Evolutionary conservation across 2,329 filamentous ascomycete genomes (phyloP).

Genomic region (Pezicula radicicola): DNA sequence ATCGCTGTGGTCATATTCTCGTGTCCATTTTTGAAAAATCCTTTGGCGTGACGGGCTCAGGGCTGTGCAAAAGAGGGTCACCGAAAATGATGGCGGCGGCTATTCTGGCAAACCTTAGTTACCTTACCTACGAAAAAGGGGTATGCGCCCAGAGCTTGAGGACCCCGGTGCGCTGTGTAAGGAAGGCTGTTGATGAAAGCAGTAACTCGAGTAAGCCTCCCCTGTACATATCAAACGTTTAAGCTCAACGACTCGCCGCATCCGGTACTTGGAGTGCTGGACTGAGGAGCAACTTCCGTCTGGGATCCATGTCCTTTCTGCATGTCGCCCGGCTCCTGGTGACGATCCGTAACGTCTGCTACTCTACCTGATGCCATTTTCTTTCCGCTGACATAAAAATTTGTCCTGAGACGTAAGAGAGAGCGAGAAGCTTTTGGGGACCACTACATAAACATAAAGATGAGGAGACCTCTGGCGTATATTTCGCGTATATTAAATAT

Average conservation of each 20-base stretch:
- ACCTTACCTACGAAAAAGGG: neutral
- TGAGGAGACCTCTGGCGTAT: too few species aligned
- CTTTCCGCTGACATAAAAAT: too few species aligned
- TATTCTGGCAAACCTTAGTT: neutral
- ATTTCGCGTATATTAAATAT: too few species aligned
- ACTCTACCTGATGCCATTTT: neutral
- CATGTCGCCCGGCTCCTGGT: neutral
- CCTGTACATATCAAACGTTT: neutral
- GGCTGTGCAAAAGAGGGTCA: neutral
- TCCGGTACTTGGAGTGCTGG: too few species aligned
- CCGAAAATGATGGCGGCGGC: neutral
- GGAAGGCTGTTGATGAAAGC: neutral
- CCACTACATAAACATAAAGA: too few species aligned
- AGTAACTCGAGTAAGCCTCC: neutral
- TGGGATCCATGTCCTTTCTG: neutral
- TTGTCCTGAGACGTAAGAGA: too few species aligned
- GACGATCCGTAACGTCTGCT: neutral
- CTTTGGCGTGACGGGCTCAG: neutral
- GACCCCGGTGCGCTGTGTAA: neutral
- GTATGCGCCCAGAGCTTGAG: neutral
- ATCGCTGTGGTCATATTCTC: neutral
- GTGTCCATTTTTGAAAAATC: constrained; percentile 3
- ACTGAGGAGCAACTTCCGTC: neutral
- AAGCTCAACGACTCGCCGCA: neutral
- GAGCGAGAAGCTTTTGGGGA: too few species aligned